Conservation (phyloP, 305 asterid genomes). For the Andrographis paniculata region DNA sequence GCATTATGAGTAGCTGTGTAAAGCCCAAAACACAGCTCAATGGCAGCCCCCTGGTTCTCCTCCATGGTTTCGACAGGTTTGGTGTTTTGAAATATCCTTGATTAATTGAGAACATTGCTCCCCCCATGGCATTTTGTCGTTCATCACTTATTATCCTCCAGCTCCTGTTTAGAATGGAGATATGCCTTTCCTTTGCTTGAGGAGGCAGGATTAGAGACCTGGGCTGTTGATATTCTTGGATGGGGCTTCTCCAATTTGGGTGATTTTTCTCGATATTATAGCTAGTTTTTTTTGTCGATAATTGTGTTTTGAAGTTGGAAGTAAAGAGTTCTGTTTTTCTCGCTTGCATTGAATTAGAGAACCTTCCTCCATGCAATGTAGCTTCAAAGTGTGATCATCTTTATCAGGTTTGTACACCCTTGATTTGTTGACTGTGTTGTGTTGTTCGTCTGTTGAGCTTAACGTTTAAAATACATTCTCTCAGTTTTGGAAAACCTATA, state of each 20-base stretch:
- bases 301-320: constrained; percentile 6
- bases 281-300: constrained; percentile 4
- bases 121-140: constrained; percentile 21
- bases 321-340: constrained; percentile 2
- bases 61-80: constrained; percentile 95
- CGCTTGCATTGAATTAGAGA: constrained; percentile 31
- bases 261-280: constrained; percentile 19
- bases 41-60: constrained; percentile 67
- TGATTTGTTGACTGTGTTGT: too few relatives aligned
- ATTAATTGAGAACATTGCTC: constrained; percentile 15
- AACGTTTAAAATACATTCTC: too few relatives aligned
- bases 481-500: constrained; percentile 74
- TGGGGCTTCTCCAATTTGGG: constrained; percentile 97
- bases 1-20: constrained; percentile 82
- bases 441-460: too few relatives aligned
- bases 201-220: constrained; percentile 70
- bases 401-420: constrained; percentile 51
- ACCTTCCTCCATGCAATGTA: constrained; percentile 60
- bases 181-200: constrained; percentile 77
- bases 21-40: constrained; percentile 39
- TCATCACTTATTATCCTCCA: constrained; percentile 53
- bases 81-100: constrained; percentile 15
- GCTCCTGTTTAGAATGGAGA: constrained; percentile 98
- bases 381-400: constrained; percentile 85
- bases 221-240: constrained; percentile 90